Evolutionary conservation across 139 green algal species (phyloP), one percentile per base, ranked within the genome.

Genomic region (Pseudopediastrum boryanum): DNA sequence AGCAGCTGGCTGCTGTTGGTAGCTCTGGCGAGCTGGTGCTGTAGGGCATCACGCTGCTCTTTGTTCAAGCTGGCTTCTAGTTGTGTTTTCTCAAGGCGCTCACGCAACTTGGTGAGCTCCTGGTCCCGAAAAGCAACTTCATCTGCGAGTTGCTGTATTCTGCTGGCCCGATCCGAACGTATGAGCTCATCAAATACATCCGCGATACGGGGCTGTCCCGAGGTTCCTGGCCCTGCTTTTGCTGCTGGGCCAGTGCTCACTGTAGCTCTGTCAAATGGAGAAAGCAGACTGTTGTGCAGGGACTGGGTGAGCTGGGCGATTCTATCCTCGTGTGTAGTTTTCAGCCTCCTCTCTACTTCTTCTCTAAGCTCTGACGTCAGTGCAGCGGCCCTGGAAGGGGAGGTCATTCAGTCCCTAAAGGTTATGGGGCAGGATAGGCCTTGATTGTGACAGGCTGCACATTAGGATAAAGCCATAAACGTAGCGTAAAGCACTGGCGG

Each of bases 171-270:
- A 31, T 81, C 74, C 19, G 62, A 74, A 9, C 62, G 62, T 23
- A 81, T 35, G 25, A 81, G 62, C 62, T 81, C 74, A 29, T 81
- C 74, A 67, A 81, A 81, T 19, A 74, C 43, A 3, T 73, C 74
- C 70, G 74, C 36, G n/a, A 81, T 46, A 19, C 33, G 41, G 31
- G 38, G 27, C 35, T 69, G 61, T 36, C 58, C 58, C 36, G 58
- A n/a, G 48, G 48, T 19, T 65, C 25, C 56, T 65, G 21, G 56
- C 35, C 8, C 25, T 27, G 21, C 56, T 65, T 8, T n/a, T 65
- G 56, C 56, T 65, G 56, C 10, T 65, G 10, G 16, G 21, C n/a
- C n/a, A n/a, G n/a, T n/a, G n/a, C n/a, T n/a, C n/a, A n/a, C n/a
- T n/a, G n/a, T n/a, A n/a, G n/a, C n/a, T 9, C 21, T 56, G 71